A percentile compares a stretch with the other conserved stretches of the same genome.
Evolutionary conservation across 768 basidiomycete genomes (phyloP).

Genomic region (Rossbeevera mucosa): DNA sequence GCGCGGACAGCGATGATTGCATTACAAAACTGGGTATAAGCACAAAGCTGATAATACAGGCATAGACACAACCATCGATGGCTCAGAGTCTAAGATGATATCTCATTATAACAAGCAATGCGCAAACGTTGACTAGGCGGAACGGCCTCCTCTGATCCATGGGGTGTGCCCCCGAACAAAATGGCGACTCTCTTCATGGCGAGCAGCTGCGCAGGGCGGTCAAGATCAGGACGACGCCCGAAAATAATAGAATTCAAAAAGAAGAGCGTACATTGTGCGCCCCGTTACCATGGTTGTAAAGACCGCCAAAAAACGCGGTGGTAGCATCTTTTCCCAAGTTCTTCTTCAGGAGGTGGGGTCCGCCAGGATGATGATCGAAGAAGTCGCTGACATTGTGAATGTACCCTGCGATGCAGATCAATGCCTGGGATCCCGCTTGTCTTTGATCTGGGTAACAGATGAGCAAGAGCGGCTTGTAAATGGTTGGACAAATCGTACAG

Average conservation of each 20-base stretch:
- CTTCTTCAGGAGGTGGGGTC: slow-evolving; percentile 71
- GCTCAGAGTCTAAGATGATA: not conserved
- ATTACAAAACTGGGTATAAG: not conserved
- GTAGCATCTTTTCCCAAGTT: slow-evolving; percentile 87
- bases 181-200: slow-evolving; percentile 11
- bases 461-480: slow-evolving; percentile 3
- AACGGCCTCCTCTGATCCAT: slow-evolving; percentile 4
- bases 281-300: slow-evolving; percentile 79
- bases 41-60: not conserved
- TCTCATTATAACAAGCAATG: slow-evolving; percentile 1
- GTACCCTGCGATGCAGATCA: slow-evolving; percentile 85
- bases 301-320: slow-evolving; percentile 86
- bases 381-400: slow-evolving; percentile 82
- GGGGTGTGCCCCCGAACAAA: slow-evolving; percentile 6
- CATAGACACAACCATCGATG: not conserved
- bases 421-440: slow-evolving; percentile 68
- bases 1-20: not conserved
- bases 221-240: not conserved
- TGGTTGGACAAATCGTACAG: slow-evolving; percentile 40
- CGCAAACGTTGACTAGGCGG: slow-evolving; percentile 8
- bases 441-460: slow-evolving; percentile 53
- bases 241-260: not conserved
- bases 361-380: slow-evolving; percentile 86
- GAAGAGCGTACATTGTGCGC: slow-evolving; percentile 64
- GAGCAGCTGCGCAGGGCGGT: not conserved